Base-by-base conservation (phyloP, 768 basidiomycete species). In the Agaricus subrufescens region DNA sequence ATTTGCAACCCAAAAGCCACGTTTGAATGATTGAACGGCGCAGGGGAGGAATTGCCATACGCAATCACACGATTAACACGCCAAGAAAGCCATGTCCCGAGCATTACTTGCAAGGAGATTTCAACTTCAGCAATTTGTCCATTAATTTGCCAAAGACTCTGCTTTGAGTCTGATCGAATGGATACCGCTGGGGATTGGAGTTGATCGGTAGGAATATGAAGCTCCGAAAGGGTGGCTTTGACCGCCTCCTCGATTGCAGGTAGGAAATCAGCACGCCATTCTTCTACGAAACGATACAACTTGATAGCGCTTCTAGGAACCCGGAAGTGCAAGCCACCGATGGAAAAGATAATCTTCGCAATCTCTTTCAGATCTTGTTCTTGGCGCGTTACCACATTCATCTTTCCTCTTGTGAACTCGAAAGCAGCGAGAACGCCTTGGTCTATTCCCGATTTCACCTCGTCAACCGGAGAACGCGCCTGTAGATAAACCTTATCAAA, bases 31-130 rank as follows among this genome's bases (percentile, higher is more conserved):
- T 68, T 31, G 64, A 59, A 15, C 65, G 65, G 29, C 65, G 53
- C 14, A 67, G 67, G 0, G 74, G 67, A 26, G 14, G 75, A 78
- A 43, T 78, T 74, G 29, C 79, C 40, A 62, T 83, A 84, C 1
- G 67, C 69, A 7, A 82, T 68, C 0, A 73, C 76, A 50, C 83
- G 71, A 54, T 79, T 73, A 23, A 84, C 69, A 55, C 85, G 80
- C 88, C 86, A 91, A 7, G 87, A 85, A 31, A 93, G 69, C 91
- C 91, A 94, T 1, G 90, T 93, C 19, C 89, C 90, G 58, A 86
- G 89, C 87, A 93, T 91, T 40, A 93, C 84, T 62, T 92, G 91
- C 5, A 94, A 77, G 3, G 82, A 81, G 8, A 91, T 73, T 26
- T 79, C 78, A 25, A 84, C 65, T 23, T 77, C 78, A 4, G 67